phyloP scores from a whole-genome alignment of 2,329 filamentous ascomycete genomes.

The Hymenoscyphus repandus region DNA sequence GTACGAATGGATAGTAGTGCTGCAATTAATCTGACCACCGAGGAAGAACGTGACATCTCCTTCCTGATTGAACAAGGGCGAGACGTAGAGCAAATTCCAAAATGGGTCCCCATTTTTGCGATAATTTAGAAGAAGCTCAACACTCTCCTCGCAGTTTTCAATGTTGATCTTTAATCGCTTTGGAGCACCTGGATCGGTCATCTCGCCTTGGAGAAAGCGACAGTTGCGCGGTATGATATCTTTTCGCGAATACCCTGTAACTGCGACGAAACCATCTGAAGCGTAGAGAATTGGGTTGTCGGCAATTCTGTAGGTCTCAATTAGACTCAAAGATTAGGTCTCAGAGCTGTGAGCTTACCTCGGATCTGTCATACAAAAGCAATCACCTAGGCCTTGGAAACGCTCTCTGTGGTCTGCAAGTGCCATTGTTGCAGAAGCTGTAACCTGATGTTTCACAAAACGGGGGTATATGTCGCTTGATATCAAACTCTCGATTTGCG shows the following conservation, averaged over 20 bases:
- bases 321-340: neutral
- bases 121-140: constrained; percentile 48
- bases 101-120: constrained; percentile 46
- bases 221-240: constrained; percentile 47
- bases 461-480: constrained; percentile 43
- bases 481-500: constrained; percentile 41
- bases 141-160: constrained; percentile 38
- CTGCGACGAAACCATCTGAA: constrained; percentile 46
- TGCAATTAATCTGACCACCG: constrained; percentile 53
- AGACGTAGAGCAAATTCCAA: constrained; percentile 51
- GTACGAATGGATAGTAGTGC: constrained; percentile 44
- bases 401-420: constrained; percentile 36
- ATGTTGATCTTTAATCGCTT: constrained; percentile 39
- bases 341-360: constrained; percentile 14
- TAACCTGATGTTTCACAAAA: constrained; percentile 49
- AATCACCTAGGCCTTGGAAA: constrained; percentile 52
- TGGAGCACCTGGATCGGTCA: constrained; percentile 40
- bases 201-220: constrained; percentile 43
- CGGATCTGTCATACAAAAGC: constrained; percentile 54
- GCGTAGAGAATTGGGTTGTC: constrained; percentile 47
- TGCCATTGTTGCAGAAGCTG: constrained; percentile 40
- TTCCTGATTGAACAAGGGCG: constrained; percentile 43
- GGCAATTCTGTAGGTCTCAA: constrained; percentile 28
- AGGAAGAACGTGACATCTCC: constrained; percentile 49
- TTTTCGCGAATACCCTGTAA: constrained; percentile 43